Base-by-base conservation (phyloP, 345 rosid species). In the Pistacia atlantica region DNA sequence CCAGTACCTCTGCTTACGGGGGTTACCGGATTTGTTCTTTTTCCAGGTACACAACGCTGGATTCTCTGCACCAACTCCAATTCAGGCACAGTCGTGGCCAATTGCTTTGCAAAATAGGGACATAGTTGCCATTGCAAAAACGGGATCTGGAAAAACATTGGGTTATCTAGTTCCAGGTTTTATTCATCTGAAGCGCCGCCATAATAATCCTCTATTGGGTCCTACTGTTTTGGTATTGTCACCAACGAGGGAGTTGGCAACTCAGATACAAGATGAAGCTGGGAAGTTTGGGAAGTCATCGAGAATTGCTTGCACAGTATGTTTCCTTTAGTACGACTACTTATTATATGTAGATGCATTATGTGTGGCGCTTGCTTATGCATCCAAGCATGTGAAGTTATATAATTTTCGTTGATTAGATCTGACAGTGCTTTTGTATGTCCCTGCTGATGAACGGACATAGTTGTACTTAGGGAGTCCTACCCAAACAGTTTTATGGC, bases 21-120 rank as follows among this genome's bases (percentile, higher is more conserved):
- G 83, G 80, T 80, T 86, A 83, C 80, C 84, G 90, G 81, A 75
- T 85, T 86, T 86, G 85, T 87, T 78, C 86, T 79, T 89, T 87
- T 93, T 87, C 86, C 92, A 96, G 99, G 95, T 91, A 84, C 92
- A 84, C 72, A 84, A 38, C 87, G 99, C 99, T 70, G 99, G 99
- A 67, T 96, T 96, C 81, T 78, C 95, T 85, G 83, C 94, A 54
- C 99, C 99, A 49, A 96, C 99, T 67, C 99, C 99, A 75, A 96
- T 96, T 85, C 99, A 96, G 88, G 99, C 99, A 72, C 98, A 93
- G 82, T 93, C 99, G 11, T 96, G 99, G 99, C 98, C 99, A 0
- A 86, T 96, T 87, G 97, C 95, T 25, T 74, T 96, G 86, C 95
- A 89, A 84, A 85, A 90, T 83, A 90, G 91, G 80, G 98, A 96